phyloP scores from a whole-genome alignment of 2,329 filamentous ascomycete species.

The Dactylellina leptospora region DNA sequence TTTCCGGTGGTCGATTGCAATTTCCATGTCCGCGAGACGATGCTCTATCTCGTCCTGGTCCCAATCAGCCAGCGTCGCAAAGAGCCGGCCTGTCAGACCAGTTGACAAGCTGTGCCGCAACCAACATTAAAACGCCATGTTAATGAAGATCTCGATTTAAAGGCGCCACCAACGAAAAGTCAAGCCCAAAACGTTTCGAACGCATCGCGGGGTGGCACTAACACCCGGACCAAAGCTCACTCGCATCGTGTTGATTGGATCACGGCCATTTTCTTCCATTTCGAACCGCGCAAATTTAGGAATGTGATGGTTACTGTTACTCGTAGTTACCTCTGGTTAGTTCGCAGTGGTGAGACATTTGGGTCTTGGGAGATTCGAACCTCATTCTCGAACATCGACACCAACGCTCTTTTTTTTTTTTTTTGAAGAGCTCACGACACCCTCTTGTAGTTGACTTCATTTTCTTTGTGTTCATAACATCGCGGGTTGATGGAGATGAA shows the following conservation, averaged over 20 bases:
- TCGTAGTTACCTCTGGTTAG: no score
- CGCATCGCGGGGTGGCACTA: slow-evolving; percentile 26
- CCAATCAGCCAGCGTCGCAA: slow-evolving; percentile 6
- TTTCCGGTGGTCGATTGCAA: no score
- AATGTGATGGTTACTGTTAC: no score
- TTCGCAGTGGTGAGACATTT: not conserved
- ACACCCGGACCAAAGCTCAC: slow-evolving; percentile 10
- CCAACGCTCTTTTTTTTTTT: no score
- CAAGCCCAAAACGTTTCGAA: slow-evolving; percentile 20
- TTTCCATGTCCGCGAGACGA: slow-evolving; percentile 13
- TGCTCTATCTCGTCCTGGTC: not conserved
- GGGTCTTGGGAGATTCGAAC: slow-evolving; percentile 10
- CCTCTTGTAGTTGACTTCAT: no score
- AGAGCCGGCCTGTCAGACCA: slow-evolving; percentile 25
- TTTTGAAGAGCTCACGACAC: slow-evolving; percentile 1
- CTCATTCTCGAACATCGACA: slow-evolving; percentile 9
- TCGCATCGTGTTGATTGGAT: no score
- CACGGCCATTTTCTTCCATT: no score
- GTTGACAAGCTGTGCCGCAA: no score
- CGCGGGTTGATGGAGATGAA: slow-evolving; percentile 1
- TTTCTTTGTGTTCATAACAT: slow-evolving; percentile 5
- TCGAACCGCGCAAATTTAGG: no score
- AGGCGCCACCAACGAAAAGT: slow-evolving; percentile 33
- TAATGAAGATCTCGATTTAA: slow-evolving; percentile 34
- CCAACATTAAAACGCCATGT: slow-evolving; percentile 38